These are phyloP conservation scores for Adansonia madagascariensis DNA, from an alignment of 441 rosid species.

Conservation along the genomic window DNA sequence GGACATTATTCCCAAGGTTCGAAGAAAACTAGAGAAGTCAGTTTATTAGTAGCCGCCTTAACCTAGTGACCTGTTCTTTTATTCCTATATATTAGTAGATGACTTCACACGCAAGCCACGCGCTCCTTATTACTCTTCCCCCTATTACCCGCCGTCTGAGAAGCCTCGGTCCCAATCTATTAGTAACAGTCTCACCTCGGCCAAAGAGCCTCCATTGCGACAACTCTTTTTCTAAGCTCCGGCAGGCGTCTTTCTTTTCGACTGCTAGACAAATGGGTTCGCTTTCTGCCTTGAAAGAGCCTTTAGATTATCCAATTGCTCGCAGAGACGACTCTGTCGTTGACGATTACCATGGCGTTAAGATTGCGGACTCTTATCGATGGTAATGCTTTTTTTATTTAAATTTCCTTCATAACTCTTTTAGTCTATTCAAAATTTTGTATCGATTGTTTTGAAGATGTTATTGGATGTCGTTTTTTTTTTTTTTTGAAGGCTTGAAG, in stretches of 20 bases:
- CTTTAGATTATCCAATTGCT: slow-evolving; percentile 58
- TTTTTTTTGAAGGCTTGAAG: slow-evolving; percentile 70
- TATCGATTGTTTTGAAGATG: background rate
- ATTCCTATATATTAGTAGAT: background rate
- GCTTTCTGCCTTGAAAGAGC: slow-evolving; percentile 41
- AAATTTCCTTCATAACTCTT: background rate
- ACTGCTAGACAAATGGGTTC: slow-evolving; percentile 64
- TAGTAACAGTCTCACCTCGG: background rate
- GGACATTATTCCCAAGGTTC: background rate
- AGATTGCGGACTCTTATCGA: slow-evolving; percentile 78
- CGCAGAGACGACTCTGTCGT: slow-evolving; percentile 77
- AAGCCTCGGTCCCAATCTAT: slow-evolving; percentile 5
- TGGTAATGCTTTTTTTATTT: slow-evolving; percentile 48
- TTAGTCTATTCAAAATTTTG: background rate
- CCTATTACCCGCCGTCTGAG: background rate
- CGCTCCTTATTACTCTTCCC: background rate
- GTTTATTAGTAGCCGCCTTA: background rate
- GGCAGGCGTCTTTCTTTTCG: background rate
- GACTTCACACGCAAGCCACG: slow-evolving; percentile 25
- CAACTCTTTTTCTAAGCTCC: background rate
- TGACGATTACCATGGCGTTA: slow-evolving; percentile 80
- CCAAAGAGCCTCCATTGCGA: background rate
- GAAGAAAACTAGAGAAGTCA: background rate
- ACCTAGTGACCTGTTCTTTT: background rate
- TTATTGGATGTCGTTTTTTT: background rate